Percentiles rank a stretch among this genome's conserved stretches.
These are phyloP conservation scores for Candida ortonii DNA, from an alignment of 805 yeast genomes.

Conservation along the genomic window DNA sequence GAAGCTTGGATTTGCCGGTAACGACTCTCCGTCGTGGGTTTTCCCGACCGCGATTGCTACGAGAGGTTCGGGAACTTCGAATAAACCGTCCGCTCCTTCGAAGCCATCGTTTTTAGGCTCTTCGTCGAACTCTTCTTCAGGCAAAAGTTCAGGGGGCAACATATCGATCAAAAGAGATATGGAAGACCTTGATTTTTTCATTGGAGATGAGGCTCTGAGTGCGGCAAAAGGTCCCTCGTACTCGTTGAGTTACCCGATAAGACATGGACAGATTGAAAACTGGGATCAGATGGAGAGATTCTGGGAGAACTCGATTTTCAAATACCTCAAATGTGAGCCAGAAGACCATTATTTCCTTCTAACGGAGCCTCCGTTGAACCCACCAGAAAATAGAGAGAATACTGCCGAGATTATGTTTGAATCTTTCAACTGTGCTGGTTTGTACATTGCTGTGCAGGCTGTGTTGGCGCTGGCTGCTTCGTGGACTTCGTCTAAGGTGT, in stretches of 20 bases:
- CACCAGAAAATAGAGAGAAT: slow-evolving; percentile 99
- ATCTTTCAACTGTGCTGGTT: slow-evolving; percentile 96
- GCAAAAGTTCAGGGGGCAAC: slow-evolving; percentile 36
- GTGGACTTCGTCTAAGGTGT: slow-evolving; percentile 96
- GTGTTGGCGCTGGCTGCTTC: slow-evolving; percentile 98
- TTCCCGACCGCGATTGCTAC: slow-evolving; percentile 97
- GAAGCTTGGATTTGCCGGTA: slow-evolving; percentile 97
- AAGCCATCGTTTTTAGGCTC: slow-evolving; percentile 45
- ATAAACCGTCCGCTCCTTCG: slow-evolving; percentile 41
- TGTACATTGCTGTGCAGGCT: slow-evolving; percentile 98
- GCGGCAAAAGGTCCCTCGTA: slow-evolving; percentile 92
- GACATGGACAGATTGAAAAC: slow-evolving; percentile 97
- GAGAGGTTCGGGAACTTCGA: slow-evolving; percentile 43
- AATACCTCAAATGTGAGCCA: slow-evolving; percentile 95
- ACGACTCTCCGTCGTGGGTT: slow-evolving; percentile 95
- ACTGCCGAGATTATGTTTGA: slow-evolving; percentile 99
- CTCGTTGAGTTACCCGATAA: slow-evolving; percentile 85
- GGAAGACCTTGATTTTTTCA: slow-evolving; percentile 89
- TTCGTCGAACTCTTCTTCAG: slow-evolving; percentile 24
- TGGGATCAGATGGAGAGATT: slow-evolving; percentile 99
- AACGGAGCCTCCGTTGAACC: slow-evolving; percentile 98
- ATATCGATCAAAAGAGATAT: slow-evolving; percentile 74
- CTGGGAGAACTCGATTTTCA: slow-evolving; percentile 97
- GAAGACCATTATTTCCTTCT: slow-evolving; percentile 95
- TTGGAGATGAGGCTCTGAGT: slow-evolving; percentile 91